Conservation (phyloP, 495 filamentous ascomycete species). For the Talaromyces thailandensis region DNA sequence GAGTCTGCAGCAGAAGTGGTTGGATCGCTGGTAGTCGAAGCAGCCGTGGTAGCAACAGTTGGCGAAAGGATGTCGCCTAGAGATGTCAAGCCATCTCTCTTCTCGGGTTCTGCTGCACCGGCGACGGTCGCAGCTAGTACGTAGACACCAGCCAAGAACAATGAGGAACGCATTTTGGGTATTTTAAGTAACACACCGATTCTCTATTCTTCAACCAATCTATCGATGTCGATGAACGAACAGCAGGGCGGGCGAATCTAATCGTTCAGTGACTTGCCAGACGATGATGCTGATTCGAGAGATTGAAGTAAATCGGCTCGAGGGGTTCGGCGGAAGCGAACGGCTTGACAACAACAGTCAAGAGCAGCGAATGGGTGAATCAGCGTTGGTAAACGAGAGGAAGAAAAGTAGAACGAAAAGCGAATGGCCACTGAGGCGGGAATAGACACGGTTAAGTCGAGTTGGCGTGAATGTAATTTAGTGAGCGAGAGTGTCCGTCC, state of each 20-base stretch:
- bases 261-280: neutral
- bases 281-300: neutral
- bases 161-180: slow-evolving; percentile 5
- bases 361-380: neutral
- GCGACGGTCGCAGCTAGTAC: slow-evolving; percentile 5
- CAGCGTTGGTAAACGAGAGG: neutral
- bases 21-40: neutral
- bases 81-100: neutral
- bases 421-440: neutral
- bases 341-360: neutral
- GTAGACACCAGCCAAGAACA: slow-evolving; percentile 2
- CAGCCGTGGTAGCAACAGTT: neutral
- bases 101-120: neutral
- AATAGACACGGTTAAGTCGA: neutral
- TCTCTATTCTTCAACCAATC: neutral
- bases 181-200: neutral
- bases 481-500: neutral
- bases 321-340: neutral
- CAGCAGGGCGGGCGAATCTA: neutral
- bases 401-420: neutral
- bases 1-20: neutral
- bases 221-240: neutral
- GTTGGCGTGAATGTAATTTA: neutral
- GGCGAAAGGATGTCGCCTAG: slow-evolving; percentile 1
- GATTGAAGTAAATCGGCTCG: neutral